A percentile compares a stretch with the other conserved stretches of the same genome.
phyloP scores from a whole-genome alignment of 305 asterid genomes.

The Lippia alba region DNA sequence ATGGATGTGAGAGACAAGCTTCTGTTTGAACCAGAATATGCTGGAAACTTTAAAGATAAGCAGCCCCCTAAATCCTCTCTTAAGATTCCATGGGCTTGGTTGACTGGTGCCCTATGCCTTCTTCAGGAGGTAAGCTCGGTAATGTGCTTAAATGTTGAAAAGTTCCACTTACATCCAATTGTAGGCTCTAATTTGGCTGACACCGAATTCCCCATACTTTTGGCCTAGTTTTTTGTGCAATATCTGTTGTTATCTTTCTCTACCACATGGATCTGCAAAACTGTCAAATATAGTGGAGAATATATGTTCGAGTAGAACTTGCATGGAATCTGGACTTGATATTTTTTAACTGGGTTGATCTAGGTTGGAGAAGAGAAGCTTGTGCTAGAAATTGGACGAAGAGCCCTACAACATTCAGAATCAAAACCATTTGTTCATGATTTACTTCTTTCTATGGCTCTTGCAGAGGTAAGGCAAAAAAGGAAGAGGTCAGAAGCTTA shows the following conservation, averaged over 20 bases:
- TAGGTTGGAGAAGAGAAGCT: constrained; percentile 96
- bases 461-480: constrained; percentile 85
- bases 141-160: constrained; percentile 22
- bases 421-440: constrained; percentile 88
- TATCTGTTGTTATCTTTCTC: constrained; percentile 23
- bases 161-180: constrained; percentile 29
- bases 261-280: constrained; percentile 27
- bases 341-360: constrained; percentile 40
- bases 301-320: constrained; percentile 19
- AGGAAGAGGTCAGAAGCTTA: constrained; percentile 52
- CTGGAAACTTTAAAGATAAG: constrained; percentile 85
- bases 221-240: constrained; percentile 19
- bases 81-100: constrained; percentile 89
- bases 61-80: constrained; percentile 87
- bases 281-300: constrained; percentile 30
- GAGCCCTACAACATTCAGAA: constrained; percentile 79
- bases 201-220: constrained; percentile 14
- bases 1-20: constrained; percentile 97
- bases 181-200: constrained; percentile 13
- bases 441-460: constrained; percentile 93
- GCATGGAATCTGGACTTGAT: constrained; percentile 38
- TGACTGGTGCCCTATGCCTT: constrained; percentile 95
- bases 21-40: constrained; percentile 94
- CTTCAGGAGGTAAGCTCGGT: constrained; percentile 86
- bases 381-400: constrained; percentile 89